These are phyloP conservation scores for Lachnellula suecica DNA, from an alignment of 2,329 filamentous ascomycete genomes.

Conservation along the genomic window DNA sequence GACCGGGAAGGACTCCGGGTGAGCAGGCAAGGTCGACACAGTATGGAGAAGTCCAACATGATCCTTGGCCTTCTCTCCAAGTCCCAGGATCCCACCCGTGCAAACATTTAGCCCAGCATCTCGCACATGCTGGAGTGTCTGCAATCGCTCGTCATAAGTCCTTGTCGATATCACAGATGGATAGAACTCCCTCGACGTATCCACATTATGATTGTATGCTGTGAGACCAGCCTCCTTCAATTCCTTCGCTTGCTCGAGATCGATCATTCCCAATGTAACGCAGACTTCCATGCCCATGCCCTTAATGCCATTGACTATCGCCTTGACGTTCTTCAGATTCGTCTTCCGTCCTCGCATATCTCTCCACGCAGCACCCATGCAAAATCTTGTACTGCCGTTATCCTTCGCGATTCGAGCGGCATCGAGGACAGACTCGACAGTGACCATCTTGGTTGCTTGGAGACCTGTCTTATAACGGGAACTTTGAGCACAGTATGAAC, in stretches of 20 bases:
- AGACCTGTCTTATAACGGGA: constrained; percentile 77
- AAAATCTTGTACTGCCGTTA: constrained; percentile 88
- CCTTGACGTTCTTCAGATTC: constrained; percentile 77
- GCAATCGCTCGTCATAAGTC: constrained; percentile 81
- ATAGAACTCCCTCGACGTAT: constrained; percentile 88
- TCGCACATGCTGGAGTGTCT: constrained; percentile 76
- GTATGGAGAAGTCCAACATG: constrained; percentile 83
- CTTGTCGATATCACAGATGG: constrained; percentile 83
- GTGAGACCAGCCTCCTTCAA: constrained; percentile 82
- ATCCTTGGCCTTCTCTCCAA: constrained; percentile 77
- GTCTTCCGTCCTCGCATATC: constrained; percentile 92
- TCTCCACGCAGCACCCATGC: constrained; percentile 92
- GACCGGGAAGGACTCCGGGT: constrained; percentile 89
- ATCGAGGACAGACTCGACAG: constrained; percentile 76
- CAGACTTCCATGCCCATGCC: constrained; percentile 86
- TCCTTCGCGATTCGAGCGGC: constrained; percentile 75
- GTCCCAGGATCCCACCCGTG: constrained; percentile 82
- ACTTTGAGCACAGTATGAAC: constrained; percentile 87
- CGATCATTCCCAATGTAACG: constrained; percentile 94
- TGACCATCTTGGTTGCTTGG: constrained; percentile 75
- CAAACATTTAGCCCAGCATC: constrained; percentile 89
- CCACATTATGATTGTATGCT: constrained; percentile 93
- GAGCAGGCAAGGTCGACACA: constrained; percentile 73
- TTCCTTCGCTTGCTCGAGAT: constrained; percentile 75
- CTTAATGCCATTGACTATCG: constrained; percentile 80